Percentiles rank a stretch among this genome's conserved stretches.
phyloP scores from a whole-genome alignment of 1,139 yeast species.

The Zygosaccharomyces sapae region DNA sequence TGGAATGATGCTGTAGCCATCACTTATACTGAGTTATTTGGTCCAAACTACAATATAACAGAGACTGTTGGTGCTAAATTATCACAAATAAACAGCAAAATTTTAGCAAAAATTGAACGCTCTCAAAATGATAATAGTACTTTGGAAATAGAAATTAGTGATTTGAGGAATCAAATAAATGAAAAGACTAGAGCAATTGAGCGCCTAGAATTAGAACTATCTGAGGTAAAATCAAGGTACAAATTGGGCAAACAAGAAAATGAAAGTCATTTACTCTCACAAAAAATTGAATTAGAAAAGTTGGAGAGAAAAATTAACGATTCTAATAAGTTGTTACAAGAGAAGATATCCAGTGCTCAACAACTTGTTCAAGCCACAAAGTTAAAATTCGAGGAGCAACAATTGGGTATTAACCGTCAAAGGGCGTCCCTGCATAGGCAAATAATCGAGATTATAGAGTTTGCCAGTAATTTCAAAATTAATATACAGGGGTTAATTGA shows the following conservation, averaged over 20 bases:
- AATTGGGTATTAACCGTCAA: conserved; percentile 46
- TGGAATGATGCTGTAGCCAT: conserved; percentile 33
- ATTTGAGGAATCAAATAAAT: conserved; percentile 48
- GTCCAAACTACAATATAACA: conserved; percentile 9
- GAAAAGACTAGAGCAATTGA: conserved; percentile 61
- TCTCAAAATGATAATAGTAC: conserved; percentile 57
- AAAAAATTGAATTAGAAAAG: conserved; percentile 62
- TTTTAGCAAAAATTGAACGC: conserved; percentile 47
- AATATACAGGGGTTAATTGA: conserved; percentile 58
- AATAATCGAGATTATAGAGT: conserved; percentile 54
- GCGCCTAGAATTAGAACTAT: conserved; percentile 52
- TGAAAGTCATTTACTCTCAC: conserved; percentile 47
- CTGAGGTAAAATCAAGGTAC: conserved; percentile 50
- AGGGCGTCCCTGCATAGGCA: conserved; percentile 50
- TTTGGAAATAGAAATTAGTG: conserved; percentile 58
- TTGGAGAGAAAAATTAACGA: conserved; percentile 56
- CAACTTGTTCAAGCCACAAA: conserved; percentile 53
- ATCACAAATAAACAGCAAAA: conserved; percentile 45
- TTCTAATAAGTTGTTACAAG: conserved; percentile 38
- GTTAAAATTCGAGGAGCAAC: conserved; percentile 52
- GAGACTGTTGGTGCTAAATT: conserved; percentile 34
- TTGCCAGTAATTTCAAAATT: conserved; percentile 59
- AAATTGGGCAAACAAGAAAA: conserved; percentile 57
- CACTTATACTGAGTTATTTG: conserved; percentile 35
- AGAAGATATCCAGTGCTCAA: conserved; percentile 53